A percentile compares a stretch with the other conserved stretches of the same genome.
Conservation (phyloP, 148 eudicot species). For the Vaccinium darrowii region DNA sequence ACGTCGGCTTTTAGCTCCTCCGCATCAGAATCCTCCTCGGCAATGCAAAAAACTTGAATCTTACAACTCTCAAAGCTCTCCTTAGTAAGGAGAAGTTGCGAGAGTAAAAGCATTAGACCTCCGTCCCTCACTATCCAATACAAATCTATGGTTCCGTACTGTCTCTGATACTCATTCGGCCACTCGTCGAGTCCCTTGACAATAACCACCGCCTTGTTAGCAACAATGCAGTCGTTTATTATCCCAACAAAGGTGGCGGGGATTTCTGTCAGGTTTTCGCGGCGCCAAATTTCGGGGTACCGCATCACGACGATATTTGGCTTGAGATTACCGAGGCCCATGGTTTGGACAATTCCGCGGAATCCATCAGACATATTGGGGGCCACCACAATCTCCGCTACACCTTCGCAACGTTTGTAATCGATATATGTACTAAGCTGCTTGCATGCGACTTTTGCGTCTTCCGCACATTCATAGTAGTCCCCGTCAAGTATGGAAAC, state of each 20-base stretch:
- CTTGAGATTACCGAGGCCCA: conserved; percentile 99
- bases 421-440: conserved; percentile 81
- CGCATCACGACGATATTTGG: conserved; percentile 95
- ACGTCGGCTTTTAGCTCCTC: conserved; percentile 88
- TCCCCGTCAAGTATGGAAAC: conserved; percentile 90
- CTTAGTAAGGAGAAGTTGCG: conserved; percentile 91
- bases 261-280: conserved; percentile 83
- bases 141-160: conserved; percentile 91
- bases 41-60: conserved; percentile 95
- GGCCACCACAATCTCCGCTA: conserved; percentile 93
- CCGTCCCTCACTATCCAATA: conserved; percentile 99
- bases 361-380: conserved; percentile 94
- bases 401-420: conserved; percentile 95
- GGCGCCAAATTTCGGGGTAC: conserved; percentile 97
- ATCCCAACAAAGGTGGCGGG: conserved; percentile 94
- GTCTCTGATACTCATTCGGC: conserved; percentile 93
- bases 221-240: conserved; percentile 93
- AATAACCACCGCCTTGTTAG: conserved; percentile 95
- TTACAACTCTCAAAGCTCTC: conserved; percentile 97
- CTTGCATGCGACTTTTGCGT: conserved; percentile 80
- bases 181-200: conserved; percentile 98
- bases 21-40: conserved; percentile 94
- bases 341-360: conserved; percentile 83
- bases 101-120: conserved; percentile 96
- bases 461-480: conserved; percentile 89